A percentile compares a stretch with the other conserved stretches of the same genome.
Evolutionary conservation across 441 rosid genomes (phyloP).

Genomic region (Cnidoscolus chayamansa): DNA sequence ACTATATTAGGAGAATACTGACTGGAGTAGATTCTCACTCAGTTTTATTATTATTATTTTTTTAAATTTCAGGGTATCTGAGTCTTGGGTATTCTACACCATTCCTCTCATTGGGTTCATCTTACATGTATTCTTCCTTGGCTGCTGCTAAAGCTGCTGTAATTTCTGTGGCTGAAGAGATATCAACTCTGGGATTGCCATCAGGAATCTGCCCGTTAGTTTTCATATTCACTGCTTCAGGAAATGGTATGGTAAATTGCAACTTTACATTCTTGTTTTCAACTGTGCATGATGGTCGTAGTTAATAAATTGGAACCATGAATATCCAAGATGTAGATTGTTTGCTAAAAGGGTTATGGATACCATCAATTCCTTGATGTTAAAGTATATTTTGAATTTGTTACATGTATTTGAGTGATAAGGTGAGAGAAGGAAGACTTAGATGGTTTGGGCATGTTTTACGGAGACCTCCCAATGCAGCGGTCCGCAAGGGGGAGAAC

Average conservation of each 20-base stretch:
- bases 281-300: background rate
- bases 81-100: conserved; percentile 86
- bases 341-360: background rate
- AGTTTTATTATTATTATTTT: background rate
- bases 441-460: too few species aligned
- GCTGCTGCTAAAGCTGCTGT: conserved; percentile 94
- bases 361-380: background rate
- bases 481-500: too few species aligned
- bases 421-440: too few species aligned
- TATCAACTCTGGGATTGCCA: conserved; percentile 70
- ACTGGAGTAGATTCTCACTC: conserved; percentile 7
- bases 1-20: background rate
- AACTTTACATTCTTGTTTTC: background rate
- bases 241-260: conserved; percentile 55
- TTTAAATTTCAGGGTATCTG: conserved; percentile 58
- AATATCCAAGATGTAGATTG: background rate
- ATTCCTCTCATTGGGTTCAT: conserved; percentile 76
- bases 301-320: background rate
- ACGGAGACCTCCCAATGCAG: too few species aligned
- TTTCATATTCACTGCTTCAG: conserved; percentile 82
- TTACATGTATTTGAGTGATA: background rate
- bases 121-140: conserved; percentile 82
- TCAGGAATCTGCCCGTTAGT: conserved; percentile 86
- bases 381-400: background rate
- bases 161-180: conserved; percentile 85